These are phyloP conservation scores for Dactylis glomerata DNA, from an alignment of 176 grass and related monocot species.

Conservation along the genomic window DNA sequence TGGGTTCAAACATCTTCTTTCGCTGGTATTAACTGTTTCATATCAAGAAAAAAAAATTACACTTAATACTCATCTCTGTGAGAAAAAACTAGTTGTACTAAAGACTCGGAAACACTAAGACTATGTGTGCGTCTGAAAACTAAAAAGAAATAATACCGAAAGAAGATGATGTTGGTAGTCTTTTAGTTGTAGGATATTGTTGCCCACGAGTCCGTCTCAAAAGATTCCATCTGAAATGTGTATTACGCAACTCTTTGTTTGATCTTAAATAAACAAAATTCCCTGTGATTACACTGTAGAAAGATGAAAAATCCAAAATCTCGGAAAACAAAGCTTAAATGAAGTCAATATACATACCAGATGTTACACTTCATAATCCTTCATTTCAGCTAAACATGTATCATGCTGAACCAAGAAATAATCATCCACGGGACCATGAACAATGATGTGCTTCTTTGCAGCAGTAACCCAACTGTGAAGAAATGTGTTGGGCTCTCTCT, in stretches of 20 bases:
- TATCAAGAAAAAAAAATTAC: neutral
- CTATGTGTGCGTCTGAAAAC: neutral
- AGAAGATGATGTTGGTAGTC: neutral
- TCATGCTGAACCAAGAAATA: neutral
- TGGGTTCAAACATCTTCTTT: neutral
- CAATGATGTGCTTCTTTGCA: neutral
- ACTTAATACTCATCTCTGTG: neutral
- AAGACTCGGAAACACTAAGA: neutral
- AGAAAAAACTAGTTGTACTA: neutral
- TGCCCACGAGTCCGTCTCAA: neutral
- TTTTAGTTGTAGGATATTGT: neutral
- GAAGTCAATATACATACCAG: neutral
- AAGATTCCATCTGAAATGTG: neutral
- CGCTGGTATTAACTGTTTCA: neutral
- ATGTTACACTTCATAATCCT: slow-evolving; percentile 3
- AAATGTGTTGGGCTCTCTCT: neutral
- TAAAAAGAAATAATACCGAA: neutral
- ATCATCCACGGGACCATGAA: neutral
- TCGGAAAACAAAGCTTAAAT: neutral
- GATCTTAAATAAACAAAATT: neutral
- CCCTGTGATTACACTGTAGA: neutral
- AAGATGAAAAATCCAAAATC: neutral
- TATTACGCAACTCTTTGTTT: neutral
- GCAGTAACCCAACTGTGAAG: neutral
- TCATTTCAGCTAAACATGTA: neutral